Base-by-base conservation (phyloP, 1,284 basidiomycete species). In the Anthracocystis walkeri region DNA sequence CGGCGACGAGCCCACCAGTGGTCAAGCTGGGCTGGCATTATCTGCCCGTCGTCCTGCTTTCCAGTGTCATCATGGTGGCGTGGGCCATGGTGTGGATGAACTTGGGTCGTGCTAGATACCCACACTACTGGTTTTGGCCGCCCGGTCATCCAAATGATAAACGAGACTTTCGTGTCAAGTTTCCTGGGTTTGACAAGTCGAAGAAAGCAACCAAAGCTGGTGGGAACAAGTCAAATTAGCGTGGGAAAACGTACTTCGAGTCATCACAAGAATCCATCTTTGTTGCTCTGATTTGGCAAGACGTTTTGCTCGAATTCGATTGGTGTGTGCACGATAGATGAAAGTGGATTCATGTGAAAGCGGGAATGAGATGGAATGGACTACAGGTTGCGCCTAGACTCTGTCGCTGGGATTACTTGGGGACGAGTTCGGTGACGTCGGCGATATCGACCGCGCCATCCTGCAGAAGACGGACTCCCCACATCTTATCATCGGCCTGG, bases 21-120 rank as follows among this genome's bases (percentile, higher is more conserved):
- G 40, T 67, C 44, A 55, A 44, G 29, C 45, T 79, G 2, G 75
- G 78, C 7, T 79, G 78, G 78, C 52, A 49, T 3, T 74, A 75
- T n/a, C 12, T 77, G 20, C 66, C 73, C 7, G 71, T 78, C 12
- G 58, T 80, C 3, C 23, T 78, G 40, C 58, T 80, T 8, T 59
- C 68, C 0, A 54, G 62, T n/a, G 65, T 69, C 48, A 64, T 80
- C 51, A 78, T 80, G 78, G 45, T 62, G 14, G 58, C 48, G 0
- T 79, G 78, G 78, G 68, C 69, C 7, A 62, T 77, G 60, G 25
- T 78, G 2, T 80, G 76, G 75, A 78, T 78, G 69, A 80, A 78
- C 14, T 44, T 76, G 20, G 78, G 73, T 0, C 54, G 75, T 6
- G 57, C 63, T 0, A 59, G 42, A 4, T 73, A 72, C 29, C 75